A percentile compares a stretch with the other conserved stretches of the same genome.
Conservation (phyloP, 352 stramenopile genomes). For the Globisporangium orthogonon region DNA sequence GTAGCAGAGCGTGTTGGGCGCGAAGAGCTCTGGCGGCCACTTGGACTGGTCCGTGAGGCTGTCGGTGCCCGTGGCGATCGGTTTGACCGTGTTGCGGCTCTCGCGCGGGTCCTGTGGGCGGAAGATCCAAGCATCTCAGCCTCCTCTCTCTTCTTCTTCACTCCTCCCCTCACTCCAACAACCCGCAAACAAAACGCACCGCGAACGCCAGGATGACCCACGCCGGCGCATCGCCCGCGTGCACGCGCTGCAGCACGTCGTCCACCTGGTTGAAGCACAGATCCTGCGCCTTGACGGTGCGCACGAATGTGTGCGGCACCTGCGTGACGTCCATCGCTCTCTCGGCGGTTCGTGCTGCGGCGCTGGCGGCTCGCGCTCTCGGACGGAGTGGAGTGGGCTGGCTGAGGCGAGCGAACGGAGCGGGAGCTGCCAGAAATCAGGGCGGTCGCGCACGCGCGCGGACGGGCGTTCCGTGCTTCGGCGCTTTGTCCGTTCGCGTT, state of each 20-base stretch:
- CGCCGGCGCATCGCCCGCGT: conserved; percentile 49
- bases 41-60: conserved; percentile 61
- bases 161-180: background rate
- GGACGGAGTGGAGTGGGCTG: background rate
- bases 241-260: conserved; percentile 58
- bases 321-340: conserved; percentile 32
- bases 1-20: conserved; percentile 75
- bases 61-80: conserved; percentile 56
- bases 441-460: background rate
- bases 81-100: conserved; percentile 76
- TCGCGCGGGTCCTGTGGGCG: conserved; percentile 54
- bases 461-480: background rate
- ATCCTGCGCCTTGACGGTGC: conserved; percentile 75
- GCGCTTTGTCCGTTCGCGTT: conserved; percentile 12
- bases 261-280: conserved; percentile 76
- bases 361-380: too few relatives aligned
- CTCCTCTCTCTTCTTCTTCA: background rate
- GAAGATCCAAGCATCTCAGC: background rate
- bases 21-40: conserved; percentile 77
- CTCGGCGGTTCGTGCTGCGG: too few relatives aligned
- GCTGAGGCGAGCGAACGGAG: too few relatives aligned
- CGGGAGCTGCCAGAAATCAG: background rate
- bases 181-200: conserved; percentile 26
- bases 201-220: conserved; percentile 76
- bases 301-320: conserved; percentile 76